phyloP scores from a whole-genome alignment of 2,329 filamentous ascomycete genomes.

The Bertia moriformis region DNA sequence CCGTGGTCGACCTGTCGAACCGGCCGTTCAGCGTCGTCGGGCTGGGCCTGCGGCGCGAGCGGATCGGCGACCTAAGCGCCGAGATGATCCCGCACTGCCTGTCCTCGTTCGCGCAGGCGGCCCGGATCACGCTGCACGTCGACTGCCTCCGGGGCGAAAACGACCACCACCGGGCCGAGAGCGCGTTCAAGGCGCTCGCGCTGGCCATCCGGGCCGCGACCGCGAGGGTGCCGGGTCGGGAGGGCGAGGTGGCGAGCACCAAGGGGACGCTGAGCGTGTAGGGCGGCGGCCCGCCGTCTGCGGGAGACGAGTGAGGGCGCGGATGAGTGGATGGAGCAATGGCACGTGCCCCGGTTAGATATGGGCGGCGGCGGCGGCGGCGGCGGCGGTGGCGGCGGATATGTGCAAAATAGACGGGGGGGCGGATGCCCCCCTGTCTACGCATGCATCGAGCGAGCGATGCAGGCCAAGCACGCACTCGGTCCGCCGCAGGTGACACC shows the following conservation, averaged over 20 bases:
- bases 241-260: slow-evolving; percentile 88
- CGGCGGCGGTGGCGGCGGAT: no score
- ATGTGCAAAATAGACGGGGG: no score
- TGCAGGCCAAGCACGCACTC: no score
- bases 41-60: slow-evolving; percentile 75
- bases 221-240: slow-evolving; percentile 59
- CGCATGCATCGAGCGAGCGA: no score
- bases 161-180: slow-evolving; percentile 92
- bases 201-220: slow-evolving; percentile 72
- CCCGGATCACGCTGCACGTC: slow-evolving; percentile 85
- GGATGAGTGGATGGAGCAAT: no score
- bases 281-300: no score
- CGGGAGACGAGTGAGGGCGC: no score
- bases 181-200: slow-evolving; percentile 90
- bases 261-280: slow-evolving; percentile 74
- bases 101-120: slow-evolving; percentile 82
- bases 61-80: slow-evolving; percentile 79
- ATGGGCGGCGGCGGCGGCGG: no score
- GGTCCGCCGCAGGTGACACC: no score
- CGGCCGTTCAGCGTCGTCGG: slow-evolving; percentile 75
- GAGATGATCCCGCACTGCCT: slow-evolving; percentile 97
- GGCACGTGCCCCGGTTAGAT: no score
- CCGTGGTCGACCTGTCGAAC: slow-evolving; percentile 88
- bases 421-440: no score
- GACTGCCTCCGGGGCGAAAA: slow-evolving; percentile 82